Conservation (phyloP, 306 rosid species). For the Cotoneaster glaucophyllus region DNA sequence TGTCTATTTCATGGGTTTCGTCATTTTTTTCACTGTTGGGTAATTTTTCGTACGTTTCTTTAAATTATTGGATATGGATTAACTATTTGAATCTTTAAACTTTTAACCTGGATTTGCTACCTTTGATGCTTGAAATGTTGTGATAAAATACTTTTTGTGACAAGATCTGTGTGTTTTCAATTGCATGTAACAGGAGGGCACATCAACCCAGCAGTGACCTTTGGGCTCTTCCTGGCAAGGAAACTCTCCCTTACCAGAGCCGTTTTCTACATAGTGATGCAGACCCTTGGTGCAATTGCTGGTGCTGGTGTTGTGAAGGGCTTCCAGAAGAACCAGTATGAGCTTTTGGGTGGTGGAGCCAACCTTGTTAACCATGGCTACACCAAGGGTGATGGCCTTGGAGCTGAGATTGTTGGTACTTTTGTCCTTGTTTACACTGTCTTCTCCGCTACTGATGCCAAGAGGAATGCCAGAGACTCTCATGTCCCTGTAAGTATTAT, state of each 20-base stretch:
- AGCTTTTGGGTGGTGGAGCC: conserved; percentile 62
- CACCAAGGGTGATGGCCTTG: conserved; percentile 84
- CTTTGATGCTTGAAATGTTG: neutral
- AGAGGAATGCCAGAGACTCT: conserved; percentile 85
- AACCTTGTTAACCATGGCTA: conserved; percentile 57
- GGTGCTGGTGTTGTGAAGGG: conserved; percentile 96
- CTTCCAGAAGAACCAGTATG: conserved; percentile 39
- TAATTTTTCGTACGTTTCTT: neutral
- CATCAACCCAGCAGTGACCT: conserved; percentile 90
- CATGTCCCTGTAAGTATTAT: conserved; percentile 69
- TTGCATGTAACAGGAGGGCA: conserved; percentile 60
- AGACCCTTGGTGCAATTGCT: conserved; percentile 85
- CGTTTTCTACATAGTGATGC: conserved; percentile 73
- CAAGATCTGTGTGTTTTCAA: conserved; percentile 13
- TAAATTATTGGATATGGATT: neutral
- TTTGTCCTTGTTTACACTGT: conserved; percentile 56
- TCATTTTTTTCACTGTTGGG: neutral
- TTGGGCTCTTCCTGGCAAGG: conserved; percentile 80
- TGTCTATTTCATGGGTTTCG: neutral
- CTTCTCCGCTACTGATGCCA: conserved; percentile 85
- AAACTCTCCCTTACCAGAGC: conserved; percentile 77
- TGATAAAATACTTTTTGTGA: neutral
- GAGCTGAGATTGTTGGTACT: conserved; percentile 94
- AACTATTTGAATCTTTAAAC: neutral
- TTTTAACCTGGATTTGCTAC: neutral